phyloP scores from a whole-genome alignment of 176 grass and related monocot species.

The Pontederia crassipes region DNA sequence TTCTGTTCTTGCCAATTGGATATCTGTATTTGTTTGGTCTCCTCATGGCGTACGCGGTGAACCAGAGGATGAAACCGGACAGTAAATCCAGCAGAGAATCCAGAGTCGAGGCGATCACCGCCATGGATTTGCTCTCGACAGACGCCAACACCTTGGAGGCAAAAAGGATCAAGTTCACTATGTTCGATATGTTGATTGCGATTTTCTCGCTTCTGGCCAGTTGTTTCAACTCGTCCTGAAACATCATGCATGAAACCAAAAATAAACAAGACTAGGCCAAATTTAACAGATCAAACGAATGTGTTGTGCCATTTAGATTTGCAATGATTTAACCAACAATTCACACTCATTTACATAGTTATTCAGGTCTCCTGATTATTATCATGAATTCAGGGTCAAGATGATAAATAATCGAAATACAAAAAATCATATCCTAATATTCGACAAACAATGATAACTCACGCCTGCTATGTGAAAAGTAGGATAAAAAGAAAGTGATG shows the following conservation, averaged over 20 bases:
- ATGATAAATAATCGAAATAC: background rate
- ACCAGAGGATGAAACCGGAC: conserved; percentile 91
- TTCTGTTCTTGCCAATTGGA: conserved; percentile 87
- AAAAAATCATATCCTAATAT: background rate
- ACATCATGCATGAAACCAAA: background rate
- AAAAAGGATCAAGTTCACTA: conserved; percentile 74
- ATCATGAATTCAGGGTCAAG: too few species aligned
- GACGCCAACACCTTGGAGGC: conserved; percentile 65
- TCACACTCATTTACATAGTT: too few species aligned
- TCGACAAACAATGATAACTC: background rate
- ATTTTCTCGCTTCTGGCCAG: conserved; percentile 48
- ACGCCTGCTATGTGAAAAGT: background rate
- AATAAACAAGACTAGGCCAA: background rate
- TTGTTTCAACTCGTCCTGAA: conserved; percentile 58
- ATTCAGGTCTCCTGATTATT: too few species aligned
- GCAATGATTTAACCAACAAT: background rate
- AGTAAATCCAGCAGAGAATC: conserved; percentile 86
- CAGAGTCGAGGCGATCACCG: conserved; percentile 80
- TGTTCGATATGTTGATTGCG: conserved; percentile 70
- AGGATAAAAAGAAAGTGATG: too few species aligned
- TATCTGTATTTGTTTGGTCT: conserved; percentile 82
- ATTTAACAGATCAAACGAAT: background rate
- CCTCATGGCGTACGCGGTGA: conserved; percentile 69
- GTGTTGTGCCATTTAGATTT: background rate
- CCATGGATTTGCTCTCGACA: conserved; percentile 49